A percentile compares a stretch with the other conserved stretches of the same genome.
Evolutionary conservation across 805 yeast genomes (phyloP).

Genomic region (Kazachstania viticola): DNA sequence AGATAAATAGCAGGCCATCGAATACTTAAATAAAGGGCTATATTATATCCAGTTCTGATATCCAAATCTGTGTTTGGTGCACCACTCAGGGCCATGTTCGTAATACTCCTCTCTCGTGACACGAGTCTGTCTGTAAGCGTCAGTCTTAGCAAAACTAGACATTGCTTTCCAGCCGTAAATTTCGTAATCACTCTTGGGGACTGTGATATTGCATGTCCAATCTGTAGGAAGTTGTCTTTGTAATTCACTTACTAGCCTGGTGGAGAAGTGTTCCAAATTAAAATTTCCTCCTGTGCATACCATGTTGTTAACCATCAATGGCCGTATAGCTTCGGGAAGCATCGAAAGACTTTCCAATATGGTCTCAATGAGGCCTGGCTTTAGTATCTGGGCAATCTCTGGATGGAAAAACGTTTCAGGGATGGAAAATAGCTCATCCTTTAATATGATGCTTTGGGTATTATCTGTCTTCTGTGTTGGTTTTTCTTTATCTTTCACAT

Average conservation of each 20-base stretch:
- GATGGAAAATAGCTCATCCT: conserved; percentile 77
- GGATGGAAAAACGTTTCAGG: conserved; percentile 89
- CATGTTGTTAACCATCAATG: conserved; percentile 70
- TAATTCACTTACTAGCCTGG: conserved; percentile 49
- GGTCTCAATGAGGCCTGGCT: conserved; percentile 66
- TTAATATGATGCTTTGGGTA: conserved; percentile 53
- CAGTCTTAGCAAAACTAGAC: conserved; percentile 29
- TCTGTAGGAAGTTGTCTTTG: conserved; percentile 60
- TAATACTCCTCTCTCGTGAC: conserved; percentile 71
- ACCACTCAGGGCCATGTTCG: conserved; percentile 62
- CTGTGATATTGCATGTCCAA: conserved; percentile 45
- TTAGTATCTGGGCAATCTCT: conserved; percentile 60
- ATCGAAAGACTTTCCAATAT: conserved; percentile 56
- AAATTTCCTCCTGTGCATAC: conserved; percentile 76
- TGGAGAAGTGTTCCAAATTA: conserved; percentile 53
- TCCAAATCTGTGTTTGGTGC: conserved; percentile 32
- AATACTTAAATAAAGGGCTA: no score
- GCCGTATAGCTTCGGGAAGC: conserved; percentile 63
- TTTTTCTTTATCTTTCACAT: conserved; percentile 33
- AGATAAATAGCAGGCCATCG: no score
- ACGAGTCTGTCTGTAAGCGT: conserved; percentile 36
- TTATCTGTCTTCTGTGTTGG: conserved; percentile 30
- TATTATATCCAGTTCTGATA: conserved; percentile 27
- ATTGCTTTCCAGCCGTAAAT: conserved; percentile 53
- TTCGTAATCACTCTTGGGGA: conserved; percentile 26